Evolutionary conservation across 1,139 yeast genomes (phyloP).

Genomic region (Debaryomyces nepalensis): DNA sequence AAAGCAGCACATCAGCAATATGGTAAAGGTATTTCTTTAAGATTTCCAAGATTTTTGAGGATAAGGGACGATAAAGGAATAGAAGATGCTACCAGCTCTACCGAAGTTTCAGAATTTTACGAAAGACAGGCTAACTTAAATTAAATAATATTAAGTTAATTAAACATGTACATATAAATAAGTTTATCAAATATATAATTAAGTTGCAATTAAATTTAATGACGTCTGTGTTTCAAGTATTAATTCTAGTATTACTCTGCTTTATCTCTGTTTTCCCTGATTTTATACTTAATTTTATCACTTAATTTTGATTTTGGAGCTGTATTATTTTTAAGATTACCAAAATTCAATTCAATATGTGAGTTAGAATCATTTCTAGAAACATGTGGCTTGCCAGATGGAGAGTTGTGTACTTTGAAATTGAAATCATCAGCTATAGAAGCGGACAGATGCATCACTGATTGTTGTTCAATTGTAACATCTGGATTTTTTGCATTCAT

Average conservation of each 20-base stretch:
- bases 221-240: not conserved
- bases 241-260: too few species aligned
- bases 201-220: not conserved
- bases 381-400: slow-evolving; percentile 18
- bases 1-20: slow-evolving; percentile 81
- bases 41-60: slow-evolving; percentile 90
- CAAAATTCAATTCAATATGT: slow-evolving; percentile 45
- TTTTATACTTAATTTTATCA: slow-evolving; percentile 40
- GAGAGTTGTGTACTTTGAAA: slow-evolving; percentile 13
- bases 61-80: slow-evolving; percentile 85
- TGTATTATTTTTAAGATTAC: slow-evolving; percentile 17
- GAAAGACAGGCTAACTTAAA: slow-evolving; percentile 65
- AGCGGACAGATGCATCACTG: slow-evolving; percentile 30
- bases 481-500: slow-evolving; percentile 35
- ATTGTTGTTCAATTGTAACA: slow-evolving; percentile 31
- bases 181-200: slow-evolving; percentile 7
- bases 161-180: slow-evolving; percentile 7
- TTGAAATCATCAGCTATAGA: slow-evolving; percentile 39
- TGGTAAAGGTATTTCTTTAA: slow-evolving; percentile 86
- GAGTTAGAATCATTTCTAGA: slow-evolving; percentile 31
- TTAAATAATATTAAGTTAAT: slow-evolving; percentile 11
- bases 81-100: slow-evolving; percentile 89
- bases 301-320: slow-evolving; percentile 25
- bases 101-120: slow-evolving; percentile 89
- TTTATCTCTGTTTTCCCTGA: slow-evolving; percentile 39